A percentile compares a stretch with the other conserved stretches of the same genome.
Conservation (phyloP, 805 yeast species). For the Kuraishia piskuri region DNA sequence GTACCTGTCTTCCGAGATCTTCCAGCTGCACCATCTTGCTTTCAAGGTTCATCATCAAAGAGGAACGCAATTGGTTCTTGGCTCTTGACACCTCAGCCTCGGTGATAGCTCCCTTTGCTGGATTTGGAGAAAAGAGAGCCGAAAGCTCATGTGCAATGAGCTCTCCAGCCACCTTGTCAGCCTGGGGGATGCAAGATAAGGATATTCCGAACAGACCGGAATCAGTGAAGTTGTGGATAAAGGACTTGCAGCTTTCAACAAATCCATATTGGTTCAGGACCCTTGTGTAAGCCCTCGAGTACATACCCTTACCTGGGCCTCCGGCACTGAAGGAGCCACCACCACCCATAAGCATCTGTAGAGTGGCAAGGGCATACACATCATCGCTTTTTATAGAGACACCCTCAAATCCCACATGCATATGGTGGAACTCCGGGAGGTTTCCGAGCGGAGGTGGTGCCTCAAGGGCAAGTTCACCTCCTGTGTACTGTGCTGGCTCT, state of each 20-base stretch:
- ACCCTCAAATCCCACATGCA: constrained; percentile 86
- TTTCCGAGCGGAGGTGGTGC: constrained; percentile 50
- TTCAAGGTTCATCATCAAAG: constrained; percentile 87
- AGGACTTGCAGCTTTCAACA: constrained; percentile 80
- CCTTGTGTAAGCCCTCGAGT: constrained; percentile 83
- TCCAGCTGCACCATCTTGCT: constrained; percentile 90
- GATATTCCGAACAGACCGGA: constrained; percentile 89
- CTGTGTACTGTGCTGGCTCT: constrained; percentile 42
- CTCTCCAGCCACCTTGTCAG: constrained; percentile 77
- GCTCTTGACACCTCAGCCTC: constrained; percentile 78
- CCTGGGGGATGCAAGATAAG: constrained; percentile 76
- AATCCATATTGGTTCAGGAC: constrained; percentile 88
- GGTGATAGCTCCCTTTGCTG: constrained; percentile 53
- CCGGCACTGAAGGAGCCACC: constrained; percentile 98
- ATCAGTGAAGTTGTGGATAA: constrained; percentile 85
- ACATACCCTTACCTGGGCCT: constrained; percentile 99
- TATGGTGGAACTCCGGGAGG: constrained; percentile 73
- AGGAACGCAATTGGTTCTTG: constrained; percentile 82
- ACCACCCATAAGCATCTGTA: constrained; percentile 89
- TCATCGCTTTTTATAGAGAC: constrained; percentile 77
- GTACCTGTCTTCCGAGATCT: constrained; percentile 92
- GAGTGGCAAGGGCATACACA: constrained; percentile 80
- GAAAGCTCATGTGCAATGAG: constrained; percentile 61
- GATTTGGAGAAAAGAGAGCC: constrained; percentile 28
- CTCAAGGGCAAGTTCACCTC: constrained; percentile 50